A percentile compares a stretch with the other conserved stretches of the same genome.
Evolutionary conservation across 371 early-diverging fungal species (phyloP).

Genomic region (Mucor lusitanicus): DNA sequence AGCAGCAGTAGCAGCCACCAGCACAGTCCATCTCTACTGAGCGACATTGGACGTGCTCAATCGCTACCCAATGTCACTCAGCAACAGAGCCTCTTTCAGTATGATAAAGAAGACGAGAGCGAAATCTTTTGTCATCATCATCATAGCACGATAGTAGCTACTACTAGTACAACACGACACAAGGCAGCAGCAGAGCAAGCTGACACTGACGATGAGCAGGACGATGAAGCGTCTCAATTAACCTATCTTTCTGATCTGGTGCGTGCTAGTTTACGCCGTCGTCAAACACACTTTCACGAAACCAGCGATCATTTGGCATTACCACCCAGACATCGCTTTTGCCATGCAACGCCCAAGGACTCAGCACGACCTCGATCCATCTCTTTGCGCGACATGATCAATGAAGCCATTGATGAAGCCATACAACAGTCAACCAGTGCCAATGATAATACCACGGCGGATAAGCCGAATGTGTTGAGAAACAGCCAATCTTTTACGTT

Average conservation of each 20-base stretch:
- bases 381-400: slow-evolving; percentile 6
- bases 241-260: background rate
- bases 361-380: background rate
- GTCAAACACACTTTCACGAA: background rate
- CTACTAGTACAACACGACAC: background rate
- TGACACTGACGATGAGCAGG: background rate
- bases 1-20: background rate
- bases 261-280: background rate
- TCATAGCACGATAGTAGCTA: background rate
- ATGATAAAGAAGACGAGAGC: slow-evolving; percentile 12
- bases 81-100: background rate
- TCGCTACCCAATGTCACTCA: slow-evolving; percentile 10
- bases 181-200: background rate
- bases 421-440: background rate
- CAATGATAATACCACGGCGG: background rate
- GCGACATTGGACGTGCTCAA: background rate
- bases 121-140: background rate
- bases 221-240: background rate
- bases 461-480: background rate
- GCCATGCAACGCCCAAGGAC: background rate
- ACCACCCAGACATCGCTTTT: background rate
- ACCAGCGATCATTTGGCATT: slow-evolving; percentile 4
- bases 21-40: background rate
- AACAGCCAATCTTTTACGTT: slow-evolving; percentile 4
- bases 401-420: background rate